These are phyloP conservation scores for Filobasidium uniguttulatum DNA, from an alignment of 1,284 basidiomycete genomes.

Conservation along the genomic window DNA sequence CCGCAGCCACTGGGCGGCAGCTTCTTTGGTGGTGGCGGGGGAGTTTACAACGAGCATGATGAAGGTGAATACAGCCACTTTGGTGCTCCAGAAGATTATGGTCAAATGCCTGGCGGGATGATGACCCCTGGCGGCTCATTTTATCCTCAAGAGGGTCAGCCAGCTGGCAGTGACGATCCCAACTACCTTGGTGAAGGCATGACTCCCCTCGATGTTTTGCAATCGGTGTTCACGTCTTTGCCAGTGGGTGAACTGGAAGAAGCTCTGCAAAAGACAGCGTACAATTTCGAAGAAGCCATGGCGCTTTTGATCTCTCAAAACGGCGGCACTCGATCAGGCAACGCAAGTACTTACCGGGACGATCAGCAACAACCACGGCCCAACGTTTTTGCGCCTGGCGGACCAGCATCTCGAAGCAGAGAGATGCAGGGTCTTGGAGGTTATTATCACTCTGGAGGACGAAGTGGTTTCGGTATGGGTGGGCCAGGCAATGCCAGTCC, in stretches of 20 bases:
- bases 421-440: slow-evolving; percentile 14
- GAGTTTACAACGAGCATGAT: background rate
- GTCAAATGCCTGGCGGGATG: background rate
- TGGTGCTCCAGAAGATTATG: background rate
- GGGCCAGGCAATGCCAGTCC: slow-evolving; percentile 25
- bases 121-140: background rate
- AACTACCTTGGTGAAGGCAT: slow-evolving; percentile 65
- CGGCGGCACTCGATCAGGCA: slow-evolving; percentile 27
- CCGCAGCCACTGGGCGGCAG: background rate
- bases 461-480: slow-evolving; percentile 19
- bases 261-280: slow-evolving; percentile 70
- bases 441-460: slow-evolving; percentile 25
- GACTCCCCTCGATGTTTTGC: slow-evolving; percentile 92
- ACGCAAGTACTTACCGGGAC: slow-evolving; percentile 21
- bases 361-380: slow-evolving; percentile 22
- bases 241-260: slow-evolving; percentile 85
- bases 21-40: slow-evolving; percentile 2
- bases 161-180: slow-evolving; percentile 28
- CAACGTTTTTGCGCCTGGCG: slow-evolving; percentile 20
- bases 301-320: slow-evolving; percentile 69
- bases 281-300: slow-evolving; percentile 91
- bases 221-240: slow-evolving; percentile 77
- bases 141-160: background rate
- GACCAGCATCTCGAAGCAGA: background rate
- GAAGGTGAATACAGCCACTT: no score